Base-by-base conservation (phyloP, 495 filamentous ascomycete genomes). In the Neurospora sp. region DNA sequence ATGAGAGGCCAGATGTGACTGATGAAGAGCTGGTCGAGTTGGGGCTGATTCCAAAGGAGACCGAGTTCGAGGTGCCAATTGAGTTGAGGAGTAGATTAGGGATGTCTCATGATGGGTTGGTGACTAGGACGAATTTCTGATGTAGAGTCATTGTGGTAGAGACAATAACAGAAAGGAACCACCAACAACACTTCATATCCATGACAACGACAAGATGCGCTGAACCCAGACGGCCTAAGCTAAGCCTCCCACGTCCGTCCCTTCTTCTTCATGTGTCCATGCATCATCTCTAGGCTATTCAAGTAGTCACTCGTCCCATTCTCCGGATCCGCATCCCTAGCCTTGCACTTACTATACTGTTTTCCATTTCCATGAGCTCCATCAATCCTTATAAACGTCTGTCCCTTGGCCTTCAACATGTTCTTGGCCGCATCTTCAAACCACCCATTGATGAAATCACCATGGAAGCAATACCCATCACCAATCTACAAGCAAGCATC, bases 41-140 rank as follows among this genome's bases (percentile, higher is more conserved):
- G 77, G 82, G 75, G 5, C 73, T 85, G 73, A 73, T 89, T 27
- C 87, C 87, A 3, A 76, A 73, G 18, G 88, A 89, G 76, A 82
- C 72, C 70, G 77, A 78, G 70, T 87, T 86, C 82, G 77, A 79
- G 20, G 74, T 90, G 7, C 70, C 78, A 0, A 73, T 77, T n/a
- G 72, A 76, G 40, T 39, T 79, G 72, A 41, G 62, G 39, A 69
- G 23, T 39, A 27, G 62, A 37, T 69, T 80, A 72, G 44, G 72
- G 39, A 80, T 80, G 78, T 18, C 39, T 14, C 2, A 31, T 31
- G 20, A 69, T 9, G 44, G 40, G 20, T 41, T 38, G 18, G 40
- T 54, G 20, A 27, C n/a, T 54, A 54, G 46, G 20, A 27, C 46
- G 8, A 54, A 10, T 54, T 20, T 54, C 10, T 54, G 46, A 54